Base-by-base conservation (phyloP, 345 rosid species). In the Camelina sativa region DNA sequence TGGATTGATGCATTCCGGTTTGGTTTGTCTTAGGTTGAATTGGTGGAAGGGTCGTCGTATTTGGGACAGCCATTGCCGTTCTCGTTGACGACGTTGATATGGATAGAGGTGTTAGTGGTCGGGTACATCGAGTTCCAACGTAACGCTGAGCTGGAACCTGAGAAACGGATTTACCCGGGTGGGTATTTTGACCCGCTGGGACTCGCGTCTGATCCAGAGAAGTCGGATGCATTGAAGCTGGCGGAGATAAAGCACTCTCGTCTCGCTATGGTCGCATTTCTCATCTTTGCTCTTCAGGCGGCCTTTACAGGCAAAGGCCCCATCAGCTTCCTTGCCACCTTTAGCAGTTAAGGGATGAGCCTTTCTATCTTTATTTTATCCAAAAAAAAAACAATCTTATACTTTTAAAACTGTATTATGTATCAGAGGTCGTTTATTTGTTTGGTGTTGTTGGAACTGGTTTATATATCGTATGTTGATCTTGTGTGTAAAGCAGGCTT, bases 21-120 rank as follows among this genome's bases (percentile, higher is more conserved):
- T 11, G 52, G 78, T 46, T 56, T 6, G 11, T 0, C 16, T 82
- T 82, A 91, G 97, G 99, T 91, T 71, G 99, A 95, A 84, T 81
- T 90, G 50, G 83, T 91, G 32, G 99, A 95, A 77, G 97, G 99
- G 2, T 85, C 99, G 11, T 87, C 97, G 1, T 95, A 95, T 79
- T 87, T 95, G 1, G 99, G 97, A 25, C 97, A 90, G 8, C 97
- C 99, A 53, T 86, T 95, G 5, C 97, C 97, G 0, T 95, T 91
- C 76, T 91, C 97, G 4, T 60, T 95, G 13, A 87, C 97, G 4
- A 82, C 97, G 1, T 72, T 95, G 82, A 92, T 95, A 62, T 91
- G 91, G 97, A 90, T 95, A 32, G 97, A 95, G 69, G 91, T 85
- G 35, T 7, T 87, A 65, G 86, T 89, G 40, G 80, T 87, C 16